Percentiles rank a stretch among this genome's conserved stretches.
Evolutionary conservation across 805 yeast genomes (phyloP).

Genomic region (Yarrowia osloensis): DNA sequence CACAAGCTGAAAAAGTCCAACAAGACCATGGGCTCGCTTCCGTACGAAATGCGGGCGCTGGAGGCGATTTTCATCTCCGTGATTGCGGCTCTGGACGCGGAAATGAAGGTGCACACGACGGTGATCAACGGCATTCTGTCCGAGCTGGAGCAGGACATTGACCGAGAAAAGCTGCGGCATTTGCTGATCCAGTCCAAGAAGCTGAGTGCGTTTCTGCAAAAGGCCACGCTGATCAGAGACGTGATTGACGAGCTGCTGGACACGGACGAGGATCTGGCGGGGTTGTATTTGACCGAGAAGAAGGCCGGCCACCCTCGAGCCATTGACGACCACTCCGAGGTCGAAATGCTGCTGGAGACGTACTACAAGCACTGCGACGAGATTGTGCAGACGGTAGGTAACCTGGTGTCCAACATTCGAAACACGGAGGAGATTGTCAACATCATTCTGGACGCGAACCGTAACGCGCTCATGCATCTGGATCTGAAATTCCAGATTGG

Average conservation of each 20-base stretch:
- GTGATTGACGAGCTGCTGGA: constrained; percentile 82
- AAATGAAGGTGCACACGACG: constrained; percentile 80
- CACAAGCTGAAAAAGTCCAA: constrained; percentile 55
- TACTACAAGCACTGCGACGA: constrained; percentile 92
- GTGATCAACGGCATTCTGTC: constrained; percentile 70
- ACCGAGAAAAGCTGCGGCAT: constrained; percentile 73
- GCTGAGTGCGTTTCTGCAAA: constrained; percentile 79
- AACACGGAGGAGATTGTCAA: constrained; percentile 93
- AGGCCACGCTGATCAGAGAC: constrained; percentile 78
- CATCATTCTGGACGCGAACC: constrained; percentile 85
- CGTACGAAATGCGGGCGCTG: constrained; percentile 88
- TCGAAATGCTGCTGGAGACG: constrained; percentile 84
- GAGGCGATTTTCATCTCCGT: constrained; percentile 85
- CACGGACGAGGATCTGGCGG: constrained; percentile 80
- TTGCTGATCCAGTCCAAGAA: constrained; percentile 82
- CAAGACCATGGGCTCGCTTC: constrained; percentile 50
- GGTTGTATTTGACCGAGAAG: constrained; percentile 68
- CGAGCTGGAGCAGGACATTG: constrained; percentile 81
- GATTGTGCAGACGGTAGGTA: constrained; percentile 86
- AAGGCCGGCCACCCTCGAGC: constrained; percentile 45
- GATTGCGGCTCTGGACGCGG: constrained; percentile 74
- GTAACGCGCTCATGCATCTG: constrained; percentile 85
- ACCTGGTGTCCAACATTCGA: constrained; percentile 76
- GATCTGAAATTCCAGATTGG: constrained; percentile 81
- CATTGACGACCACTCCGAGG: constrained; percentile 55